Percentiles rank a stretch among this genome's conserved stretches.
Evolutionary conservation across 441 rosid genomes (phyloP).

Genomic region (Bocquillonia castaneifolia): DNA sequence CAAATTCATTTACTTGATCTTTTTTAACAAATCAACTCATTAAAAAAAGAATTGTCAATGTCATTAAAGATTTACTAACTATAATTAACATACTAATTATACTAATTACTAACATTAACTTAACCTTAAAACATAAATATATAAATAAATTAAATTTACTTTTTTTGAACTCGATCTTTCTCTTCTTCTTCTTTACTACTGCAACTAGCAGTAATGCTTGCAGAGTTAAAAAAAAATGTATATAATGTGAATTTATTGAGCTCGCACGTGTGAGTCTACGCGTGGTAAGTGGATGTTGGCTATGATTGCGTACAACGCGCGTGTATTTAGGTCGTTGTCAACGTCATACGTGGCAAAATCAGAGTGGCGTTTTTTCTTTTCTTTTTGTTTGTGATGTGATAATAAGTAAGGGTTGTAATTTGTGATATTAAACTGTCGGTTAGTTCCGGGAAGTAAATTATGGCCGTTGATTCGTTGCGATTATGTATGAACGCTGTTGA

Average conservation of each 20-base stretch:
- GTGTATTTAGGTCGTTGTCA: no score
- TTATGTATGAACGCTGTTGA: background rate
- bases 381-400: background rate
- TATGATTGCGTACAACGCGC: background rate
- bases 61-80: no score
- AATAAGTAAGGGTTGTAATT: no score
- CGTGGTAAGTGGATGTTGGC: conserved; percentile 5
- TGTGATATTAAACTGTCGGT: background rate
- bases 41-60: background rate
- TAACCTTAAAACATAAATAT: background rate
- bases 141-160: no score
- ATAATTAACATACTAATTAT: no score
- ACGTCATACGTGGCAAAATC: background rate
- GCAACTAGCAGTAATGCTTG: no score
- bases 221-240: background rate
- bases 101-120: no score
- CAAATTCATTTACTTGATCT: no score
- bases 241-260: conserved; percentile 14
- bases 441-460: no score
- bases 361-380: background rate
- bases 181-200: background rate
- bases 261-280: conserved; percentile 24
- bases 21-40: background rate
- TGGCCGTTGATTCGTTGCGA: background rate
- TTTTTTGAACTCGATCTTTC: background rate